These are phyloP conservation scores for Tephrocybe sp. DNA, from an alignment of 768 basidiomycete species.

Conservation along the genomic window DNA sequence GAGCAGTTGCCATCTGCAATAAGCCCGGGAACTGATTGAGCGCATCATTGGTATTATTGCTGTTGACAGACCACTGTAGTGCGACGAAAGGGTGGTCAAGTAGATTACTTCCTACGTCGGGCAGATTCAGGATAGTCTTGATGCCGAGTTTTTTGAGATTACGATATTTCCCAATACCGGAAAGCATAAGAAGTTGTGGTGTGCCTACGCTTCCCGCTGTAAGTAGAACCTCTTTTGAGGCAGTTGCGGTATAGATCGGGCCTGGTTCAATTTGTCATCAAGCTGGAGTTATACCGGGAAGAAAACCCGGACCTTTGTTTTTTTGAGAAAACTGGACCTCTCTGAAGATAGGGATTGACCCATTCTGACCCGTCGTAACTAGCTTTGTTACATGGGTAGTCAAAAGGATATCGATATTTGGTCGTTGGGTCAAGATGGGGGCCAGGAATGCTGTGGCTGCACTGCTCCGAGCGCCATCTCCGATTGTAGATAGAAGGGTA, in stretches of 20 bases:
- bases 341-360: conserved; percentile 10
- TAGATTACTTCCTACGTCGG: conserved; percentile 26
- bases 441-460: conserved; percentile 29
- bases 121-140: conserved; percentile 17
- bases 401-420: conserved; percentile 30
- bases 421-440: conserved; percentile 18
- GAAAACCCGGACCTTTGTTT: conserved; percentile 1
- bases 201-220: conserved; percentile 31
- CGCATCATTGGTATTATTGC: conserved; percentile 15
- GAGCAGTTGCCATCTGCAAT: conserved; percentile 5
- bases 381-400: conserved; percentile 23
- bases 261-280: not conserved
- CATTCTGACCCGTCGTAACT: not conserved
- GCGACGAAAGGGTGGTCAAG: conserved; percentile 23
- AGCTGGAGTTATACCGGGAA: not conserved
- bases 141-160: conserved; percentile 18
- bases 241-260: conserved; percentile 14
- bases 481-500: conserved; percentile 23
- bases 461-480: conserved; percentile 25
- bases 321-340: conserved; percentile 20
- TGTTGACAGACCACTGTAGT: conserved; percentile 22
- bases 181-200: conserved; percentile 25
- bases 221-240: conserved; percentile 31
- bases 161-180: conserved; percentile 26
- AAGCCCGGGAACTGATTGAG: conserved; percentile 16